phyloP scores from a whole-genome alignment of 192 early-diverging fungal species.

The Phlyctochytrium arcticum region DNA sequence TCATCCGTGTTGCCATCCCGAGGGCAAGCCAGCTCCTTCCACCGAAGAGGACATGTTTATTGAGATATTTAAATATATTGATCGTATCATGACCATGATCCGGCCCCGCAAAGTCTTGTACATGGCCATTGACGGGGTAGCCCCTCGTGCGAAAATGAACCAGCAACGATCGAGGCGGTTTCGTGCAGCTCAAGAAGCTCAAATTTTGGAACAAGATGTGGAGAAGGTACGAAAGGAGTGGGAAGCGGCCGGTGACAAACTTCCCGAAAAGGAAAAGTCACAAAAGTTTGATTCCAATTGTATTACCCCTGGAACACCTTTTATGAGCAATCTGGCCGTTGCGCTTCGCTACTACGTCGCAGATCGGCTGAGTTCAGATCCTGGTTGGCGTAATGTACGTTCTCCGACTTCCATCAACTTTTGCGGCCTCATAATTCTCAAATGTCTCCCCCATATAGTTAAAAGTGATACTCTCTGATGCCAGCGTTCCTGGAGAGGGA shows the following conservation, averaged over 20 bases:
- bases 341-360: conserved; percentile 87
- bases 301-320: conserved; percentile 96
- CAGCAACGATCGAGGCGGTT: conserved; percentile 97
- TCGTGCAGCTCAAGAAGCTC: conserved; percentile 85
- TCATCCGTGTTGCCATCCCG: conserved; percentile 60
- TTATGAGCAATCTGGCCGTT: conserved; percentile 87
- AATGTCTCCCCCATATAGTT: conserved; percentile 48
- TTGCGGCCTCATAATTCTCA: not conserved
- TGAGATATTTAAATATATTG: conserved; percentile 94
- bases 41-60: conserved; percentile 89
- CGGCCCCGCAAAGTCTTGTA: conserved; percentile 92
- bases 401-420: not conserved
- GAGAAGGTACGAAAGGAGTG: conserved; percentile 45
- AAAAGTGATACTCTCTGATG: conserved; percentile 90
- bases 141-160: conserved; percentile 99
- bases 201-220: conserved; percentile 56
- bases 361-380: conserved; percentile 83
- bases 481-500: conserved; percentile 94
- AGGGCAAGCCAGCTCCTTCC: conserved; percentile 43
- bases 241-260: conserved; percentile 30
- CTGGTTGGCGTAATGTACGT: conserved; percentile 76
- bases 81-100: conserved; percentile 89
- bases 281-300: conserved; percentile 93
- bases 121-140: conserved; percentile 98
- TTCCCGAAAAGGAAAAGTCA: conserved; percentile 55